Evolutionary conservation across 1,284 basidiomycete genomes (phyloP), one percentile per base, ranked within the genome.

Genomic region (Boletus semigastroideus): DNA sequence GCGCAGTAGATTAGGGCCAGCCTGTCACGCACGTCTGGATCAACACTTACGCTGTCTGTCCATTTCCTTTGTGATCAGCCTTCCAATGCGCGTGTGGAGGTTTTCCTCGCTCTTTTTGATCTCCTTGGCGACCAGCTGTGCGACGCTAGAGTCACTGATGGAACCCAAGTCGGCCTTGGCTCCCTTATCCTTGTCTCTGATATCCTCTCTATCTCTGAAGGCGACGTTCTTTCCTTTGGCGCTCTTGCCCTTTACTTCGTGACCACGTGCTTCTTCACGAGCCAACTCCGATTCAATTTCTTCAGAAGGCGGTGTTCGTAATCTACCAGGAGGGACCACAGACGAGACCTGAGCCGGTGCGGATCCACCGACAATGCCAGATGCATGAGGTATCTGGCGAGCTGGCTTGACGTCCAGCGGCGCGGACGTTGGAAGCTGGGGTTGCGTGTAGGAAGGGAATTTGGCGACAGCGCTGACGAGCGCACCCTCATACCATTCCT

Each of bases 31-130:
- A 45, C 46, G 49, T 37, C 46, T 27, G 37, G 31, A 39, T 41
- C 25, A n/a, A 36, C 56, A 66, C 73, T 69, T 60, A 91, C 90
- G 83, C 69, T 92, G 90, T 71, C 87, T 91, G 62, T 92, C 90
- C 74, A 93, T 83, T 69, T 92, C 89, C 72, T 90, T 91, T 36
- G 81, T 79, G 58, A 93, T 83, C 49, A 91, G 71, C 41, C 86
- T 79, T 17, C 83, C 84, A 52, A 93, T 83, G 43, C 84, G 83
- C 40, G 69, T 83, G 59, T 89, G 84, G 48, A 93, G 70, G 58
- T 72, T 90, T 61, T 90, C 90, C 67, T 92, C 90, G 37, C 86
- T 83, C 74, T 86, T 87, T 66, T 78, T 83, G 60, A 92, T 88
- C 70, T 92, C 90, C 64, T 83, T 82, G 38, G 79, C 75, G 46